These are phyloP conservation scores for Ampelocalamus luodianensis DNA, from an alignment of 176 grass and related monocot species.

Conservation along the genomic window DNA sequence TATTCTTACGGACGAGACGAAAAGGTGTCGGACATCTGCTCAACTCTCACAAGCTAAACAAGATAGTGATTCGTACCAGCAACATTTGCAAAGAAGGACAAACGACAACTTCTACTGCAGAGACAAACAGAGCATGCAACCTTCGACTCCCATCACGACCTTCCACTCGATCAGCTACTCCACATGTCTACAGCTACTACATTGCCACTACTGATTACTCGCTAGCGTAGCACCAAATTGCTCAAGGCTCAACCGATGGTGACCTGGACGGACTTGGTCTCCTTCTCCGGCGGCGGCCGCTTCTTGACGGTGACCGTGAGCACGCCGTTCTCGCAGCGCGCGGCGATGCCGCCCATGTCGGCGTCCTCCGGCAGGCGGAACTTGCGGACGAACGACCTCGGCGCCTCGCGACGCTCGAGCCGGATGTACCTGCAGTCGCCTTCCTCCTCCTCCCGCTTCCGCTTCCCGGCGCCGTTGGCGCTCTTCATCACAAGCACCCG, in stretches of 20 bases:
- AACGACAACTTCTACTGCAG: neutral
- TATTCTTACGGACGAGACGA: neutral
- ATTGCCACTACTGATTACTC: neutral
- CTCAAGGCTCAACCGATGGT: constrained; percentile 41
- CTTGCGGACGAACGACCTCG: constrained; percentile 55
- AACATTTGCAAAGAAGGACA: neutral
- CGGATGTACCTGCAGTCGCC: constrained; percentile 69
- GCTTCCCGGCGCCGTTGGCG: constrained; percentile 25
- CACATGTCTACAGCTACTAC: neutral
- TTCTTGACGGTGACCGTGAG: constrained; percentile 67
- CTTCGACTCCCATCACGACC: neutral
- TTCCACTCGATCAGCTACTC: neutral
- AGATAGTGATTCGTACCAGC: neutral
- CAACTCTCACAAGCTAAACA: too few relatives aligned
- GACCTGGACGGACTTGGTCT: constrained; percentile 64
- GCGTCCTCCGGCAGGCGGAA: constrained; percentile 68
- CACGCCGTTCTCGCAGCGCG: constrained; percentile 72
- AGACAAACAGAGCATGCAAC: neutral
- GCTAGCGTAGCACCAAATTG: too few relatives aligned
- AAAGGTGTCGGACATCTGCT: neutral
- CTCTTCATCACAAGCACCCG: constrained; percentile 70
- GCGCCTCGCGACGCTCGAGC: constrained; percentile 50
- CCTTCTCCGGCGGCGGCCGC: constrained; percentile 72
- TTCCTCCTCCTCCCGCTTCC: constrained; percentile 66
- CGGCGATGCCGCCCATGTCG: constrained; percentile 44